Evolutionary conservation across 352 stramenopile species (phyloP), one percentile per base, ranked within the genome.

Genomic region (Blastocystis sp.): DNA sequence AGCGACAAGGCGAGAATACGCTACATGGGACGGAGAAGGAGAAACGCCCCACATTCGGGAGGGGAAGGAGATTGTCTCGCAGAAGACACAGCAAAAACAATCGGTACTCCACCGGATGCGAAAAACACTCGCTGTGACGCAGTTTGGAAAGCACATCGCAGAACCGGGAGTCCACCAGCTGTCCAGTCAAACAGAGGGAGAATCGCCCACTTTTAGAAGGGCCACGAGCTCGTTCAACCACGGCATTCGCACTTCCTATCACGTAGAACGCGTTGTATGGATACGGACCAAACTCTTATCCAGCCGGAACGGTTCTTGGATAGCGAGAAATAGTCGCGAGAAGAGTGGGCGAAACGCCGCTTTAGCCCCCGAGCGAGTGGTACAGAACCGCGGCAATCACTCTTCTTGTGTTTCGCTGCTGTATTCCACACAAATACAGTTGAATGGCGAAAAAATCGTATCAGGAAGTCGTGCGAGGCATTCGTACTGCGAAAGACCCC

Each of bases 391-490:
- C 64, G 64, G 64, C 48, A n/a, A 17, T 38, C 66, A 66, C 14
- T 23, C 66, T 60, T 77, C 23, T 34, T 77, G n/a, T 77, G 53
- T 60, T n/a, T 70, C 10, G 11, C 60, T 43, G 28, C 43, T 34
- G 60, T n/a, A 77, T 14, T 23, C 19, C 7, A 60, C 5, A 48
- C 34, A 53, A 34, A 34, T 17, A 77, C 34, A 34, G 34, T 5
- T 3, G 52, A 41, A 98, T 98, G 95, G 98, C 98, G 90, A 95
- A 98, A 92, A 98, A 98, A 92, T 98, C 93, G 56, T 91, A 99
- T 62, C 95, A 98, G 89, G 96, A 99, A 90, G 91, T 99, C 52
- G 96, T 99, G 11, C 98, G 98, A 92, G 96, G 97, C 86, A 98
- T 99, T 90, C 95, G 97, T 76, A 95, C 94, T 71, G 91, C 95